Conservation (phyloP, 176 grass and related monocot genomes). For the Juncus effusus region DNA sequence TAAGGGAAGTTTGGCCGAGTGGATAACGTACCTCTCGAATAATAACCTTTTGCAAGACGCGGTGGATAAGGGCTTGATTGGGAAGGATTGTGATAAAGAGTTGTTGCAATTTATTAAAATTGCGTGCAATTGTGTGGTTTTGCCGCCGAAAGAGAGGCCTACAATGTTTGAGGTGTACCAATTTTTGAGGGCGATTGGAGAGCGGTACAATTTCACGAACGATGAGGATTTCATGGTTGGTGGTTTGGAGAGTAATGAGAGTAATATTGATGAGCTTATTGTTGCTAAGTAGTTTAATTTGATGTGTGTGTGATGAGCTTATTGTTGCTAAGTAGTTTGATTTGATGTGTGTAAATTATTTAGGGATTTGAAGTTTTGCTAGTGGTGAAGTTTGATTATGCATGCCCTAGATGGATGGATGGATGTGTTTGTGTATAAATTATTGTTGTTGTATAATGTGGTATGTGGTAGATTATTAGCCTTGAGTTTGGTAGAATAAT, state of each 20-base stretch:
- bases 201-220: constrained; percentile 76
- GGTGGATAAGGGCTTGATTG: constrained; percentile 73
- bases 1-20: constrained; percentile 88
- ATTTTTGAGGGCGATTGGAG: constrained; percentile 71
- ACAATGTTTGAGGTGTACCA: constrained; percentile 93
- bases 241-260: constrained; percentile 32
- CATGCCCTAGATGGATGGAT: no score
- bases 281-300: constrained; percentile 45
- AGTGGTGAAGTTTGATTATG: no score
- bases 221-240: constrained; percentile 50
- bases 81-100: constrained; percentile 68
- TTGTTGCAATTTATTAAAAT: constrained; percentile 89
- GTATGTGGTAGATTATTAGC: no score
- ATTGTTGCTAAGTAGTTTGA: constrained; percentile 59
- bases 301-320: constrained; percentile 40
- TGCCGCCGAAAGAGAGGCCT: constrained; percentile 72
- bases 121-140: constrained; percentile 67
- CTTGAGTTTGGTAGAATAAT: no score
- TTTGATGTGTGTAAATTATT: no score
- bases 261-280: constrained; percentile 65
- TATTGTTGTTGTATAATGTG: no score
- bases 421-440: no score
- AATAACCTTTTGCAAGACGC: constrained; percentile 82
- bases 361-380: no score
- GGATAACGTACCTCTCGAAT: constrained; percentile 95